Conservation (phyloP, 2,329 filamentous ascomycete species). For the Tolypocladium nubicola region DNA sequence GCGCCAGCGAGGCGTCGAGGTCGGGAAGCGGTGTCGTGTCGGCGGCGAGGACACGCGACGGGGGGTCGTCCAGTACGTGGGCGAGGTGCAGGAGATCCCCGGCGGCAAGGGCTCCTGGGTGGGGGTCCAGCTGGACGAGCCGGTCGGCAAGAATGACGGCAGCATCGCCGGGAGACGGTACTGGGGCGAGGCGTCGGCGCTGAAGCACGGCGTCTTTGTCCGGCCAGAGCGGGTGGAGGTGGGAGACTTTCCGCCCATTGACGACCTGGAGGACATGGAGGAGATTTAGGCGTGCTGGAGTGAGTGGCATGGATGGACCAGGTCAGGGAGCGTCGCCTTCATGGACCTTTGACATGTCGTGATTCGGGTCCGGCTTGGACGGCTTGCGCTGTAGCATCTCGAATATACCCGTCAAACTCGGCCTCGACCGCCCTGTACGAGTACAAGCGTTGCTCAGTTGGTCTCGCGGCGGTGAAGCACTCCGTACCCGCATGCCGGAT, state of each 20-base stretch:
- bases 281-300: constrained; percentile 40
- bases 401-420: neutral
- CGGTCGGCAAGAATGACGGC: constrained; percentile 75
- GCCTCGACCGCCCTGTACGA: neutral
- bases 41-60: constrained; percentile 58
- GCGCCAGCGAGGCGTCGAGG: constrained; percentile 52
- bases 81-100: constrained; percentile 64
- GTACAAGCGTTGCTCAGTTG: neutral
- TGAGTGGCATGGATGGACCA: neutral
- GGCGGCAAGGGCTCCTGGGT: constrained; percentile 57
- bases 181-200: constrained; percentile 52
- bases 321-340: neutral
- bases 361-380: neutral
- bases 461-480: neutral
- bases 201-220: constrained; percentile 71
- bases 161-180: constrained; percentile 57
- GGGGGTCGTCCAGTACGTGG: constrained; percentile 62
- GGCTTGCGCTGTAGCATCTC: neutral
- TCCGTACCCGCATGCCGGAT: neutral
- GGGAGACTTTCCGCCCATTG: constrained; percentile 59
- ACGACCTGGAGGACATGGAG: constrained; percentile 70
- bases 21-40: constrained; percentile 53
- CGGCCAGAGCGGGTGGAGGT: constrained; percentile 67
- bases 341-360: neutral
- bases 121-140: constrained; percentile 66